Base-by-base conservation (phyloP, 2,329 filamentous ascomycete species). In the Tricladium varicosporioides region DNA sequence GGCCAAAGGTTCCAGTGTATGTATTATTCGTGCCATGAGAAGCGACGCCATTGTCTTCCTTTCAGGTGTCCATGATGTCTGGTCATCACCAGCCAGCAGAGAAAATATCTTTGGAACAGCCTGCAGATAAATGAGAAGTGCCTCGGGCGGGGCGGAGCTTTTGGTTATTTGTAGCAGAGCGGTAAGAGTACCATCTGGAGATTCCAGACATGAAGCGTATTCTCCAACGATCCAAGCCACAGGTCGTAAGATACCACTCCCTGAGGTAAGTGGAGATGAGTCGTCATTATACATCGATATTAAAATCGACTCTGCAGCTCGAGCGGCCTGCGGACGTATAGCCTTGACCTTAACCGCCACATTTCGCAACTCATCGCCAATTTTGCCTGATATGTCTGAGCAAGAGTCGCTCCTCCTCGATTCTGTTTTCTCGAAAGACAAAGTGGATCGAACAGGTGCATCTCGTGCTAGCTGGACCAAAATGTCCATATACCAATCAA, bases 401-500 rank as follows among this genome's bases (percentile, higher is more conserved):
- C 40, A 48, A 14, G 54, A 51, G 18, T 64, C 52, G n/a, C 52
- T 59, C 5, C 31, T 9, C 9, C 50, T 57, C 19, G 56, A 40
- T 5, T 57, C 57, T 2, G 49, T 48, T 10, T 63, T 55, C 2
- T 61, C 44, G 11, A 52, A 45, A 19, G 66, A 65, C 11, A 66
- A 65, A 13, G 68, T 61, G 9, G 69, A 61, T 42, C 76, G 74
- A n/a, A 76, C 65, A 0, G 77, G 88, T 16, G 87, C 78, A 74
- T 90, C 80, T 69, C 87, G 85, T 43, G 97, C 85, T 13, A 99
- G 81, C 69, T 96, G 91, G 5, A 91, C 88, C 31, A 99, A 76
- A 27, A 96, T 84, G 63, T 94, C 90, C 63, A 97, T 88, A 71
- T 97, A 97, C 94, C 94, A 99, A 64, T 97, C 93, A 71, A 99